phyloP scores from a whole-genome alignment of 192 early-diverging fungal species.

The Umbelopsis sp. region DNA sequence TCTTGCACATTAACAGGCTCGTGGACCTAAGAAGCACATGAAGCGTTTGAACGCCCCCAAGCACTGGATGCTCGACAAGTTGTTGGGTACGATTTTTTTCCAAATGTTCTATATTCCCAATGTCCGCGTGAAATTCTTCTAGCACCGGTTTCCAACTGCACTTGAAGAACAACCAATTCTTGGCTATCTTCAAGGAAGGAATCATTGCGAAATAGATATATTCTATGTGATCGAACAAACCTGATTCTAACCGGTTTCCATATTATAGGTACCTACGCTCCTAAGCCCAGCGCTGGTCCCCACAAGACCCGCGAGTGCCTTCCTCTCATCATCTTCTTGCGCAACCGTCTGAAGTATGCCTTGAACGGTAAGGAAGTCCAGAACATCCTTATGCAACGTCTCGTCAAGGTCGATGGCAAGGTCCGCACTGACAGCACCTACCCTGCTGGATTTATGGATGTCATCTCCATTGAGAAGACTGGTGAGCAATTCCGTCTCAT shows the following conservation, averaged over 20 bases:
- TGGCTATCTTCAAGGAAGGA: background rate
- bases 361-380: constrained; percentile 96
- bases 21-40: constrained; percentile 99
- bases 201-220: background rate
- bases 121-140: constrained; percentile 7
- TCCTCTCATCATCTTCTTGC: constrained; percentile 96
- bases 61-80: constrained; percentile 99
- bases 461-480: constrained; percentile 92
- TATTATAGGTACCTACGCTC: constrained; percentile 59
- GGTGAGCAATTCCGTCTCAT: constrained; percentile 99
- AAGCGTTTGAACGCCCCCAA: constrained; percentile 98
- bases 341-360: constrained; percentile 99
- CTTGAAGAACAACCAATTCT: background rate
- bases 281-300: constrained; percentile 95
- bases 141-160: too few species aligned
- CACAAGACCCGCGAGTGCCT: constrained; percentile 99
- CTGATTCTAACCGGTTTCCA: background rate
- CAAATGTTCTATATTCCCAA: constrained; percentile 41
- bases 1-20: constrained; percentile 55
- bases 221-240: background rate
- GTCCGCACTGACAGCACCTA: constrained; percentile 95
- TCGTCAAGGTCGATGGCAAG: constrained; percentile 99
- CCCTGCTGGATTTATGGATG: constrained; percentile 97
- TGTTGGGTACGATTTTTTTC: constrained; percentile 84
- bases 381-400: constrained; percentile 96